Evolutionary conservation across 768 basidiomycete genomes (phyloP), one percentile per base, ranked within the genome.

Genomic region (Tricholoma terreum): DNA sequence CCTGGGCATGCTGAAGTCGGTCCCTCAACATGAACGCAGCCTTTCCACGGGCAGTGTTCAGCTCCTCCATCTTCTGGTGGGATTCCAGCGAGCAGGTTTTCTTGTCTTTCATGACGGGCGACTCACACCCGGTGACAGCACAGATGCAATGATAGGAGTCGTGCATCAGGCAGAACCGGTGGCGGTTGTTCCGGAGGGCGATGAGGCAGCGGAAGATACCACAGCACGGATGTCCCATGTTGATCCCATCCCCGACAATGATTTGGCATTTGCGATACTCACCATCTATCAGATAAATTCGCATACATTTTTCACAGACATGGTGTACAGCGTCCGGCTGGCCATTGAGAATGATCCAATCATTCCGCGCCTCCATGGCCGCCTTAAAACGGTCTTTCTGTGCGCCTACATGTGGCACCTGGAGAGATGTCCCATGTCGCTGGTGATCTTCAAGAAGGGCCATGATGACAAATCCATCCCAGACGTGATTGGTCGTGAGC

Each of bases 381-480:
- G 22, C 57, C 11, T 52, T 63, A 58, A 73, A 73, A 1, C 65
- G 58, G 30, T 68, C 59, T 3, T 53, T 50, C 43, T 72, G 71
- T 5, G 52, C 27, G 10, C 71, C 69, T 4, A 53, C 57, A 52
- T 73, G 67, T 1, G 65, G 66, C 1, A 70, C 64, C 5, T 46
- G 27, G 0, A 74, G 61, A 6, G 45, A 21, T 4, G 22, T 21
- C 6, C 42, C 45, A 1, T 54, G 58, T 0, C 42, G 46, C 2
- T 59, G 5, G 17, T 56, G 31, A 50, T 71, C 66, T 7, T 71
- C 58, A 9, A 74, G 64, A 1, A 72, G 61, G 1, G 67, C 56
- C 9, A 60, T 19, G 4, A 67, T 60, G 14, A 70, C 50, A 46
- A 72, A 74, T 0, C 59, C 64, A 60, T 70, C 67, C 66, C 70